phyloP scores from a whole-genome alignment of 129 eudicot species.

The Flaveria ramosissima region DNA sequence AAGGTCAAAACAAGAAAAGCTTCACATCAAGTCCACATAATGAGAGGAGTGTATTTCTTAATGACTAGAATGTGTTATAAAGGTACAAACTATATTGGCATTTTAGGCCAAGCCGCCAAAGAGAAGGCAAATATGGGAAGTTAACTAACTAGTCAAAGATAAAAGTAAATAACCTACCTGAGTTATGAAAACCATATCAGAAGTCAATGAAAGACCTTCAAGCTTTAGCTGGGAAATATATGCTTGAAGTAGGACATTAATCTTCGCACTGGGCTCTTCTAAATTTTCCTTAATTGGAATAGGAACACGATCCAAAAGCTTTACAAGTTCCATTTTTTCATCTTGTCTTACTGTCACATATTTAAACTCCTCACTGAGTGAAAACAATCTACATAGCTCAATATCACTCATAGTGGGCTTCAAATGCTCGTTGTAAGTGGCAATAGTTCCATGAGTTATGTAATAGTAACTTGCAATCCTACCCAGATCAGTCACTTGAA shows the following conservation, averaged over 20 bases:
- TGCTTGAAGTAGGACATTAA: conserved; percentile 86
- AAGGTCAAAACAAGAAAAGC: neutral
- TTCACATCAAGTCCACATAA: neutral
- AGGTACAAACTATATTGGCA: neutral
- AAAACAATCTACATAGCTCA: conserved; percentile 88
- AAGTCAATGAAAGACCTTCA: conserved; percentile 84
- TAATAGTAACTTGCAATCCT: conserved; percentile 94
- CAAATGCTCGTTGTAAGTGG: conserved; percentile 95
- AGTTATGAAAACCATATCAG: conserved; percentile 94
- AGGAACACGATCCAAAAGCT: conserved; percentile 91
- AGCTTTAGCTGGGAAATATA: conserved; percentile 91
- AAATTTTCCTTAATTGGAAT: conserved; percentile 88
- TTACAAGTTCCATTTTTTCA: conserved; percentile 94
- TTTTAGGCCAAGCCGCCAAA: neutral
- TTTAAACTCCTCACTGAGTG: conserved; percentile 95
- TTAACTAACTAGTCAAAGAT: neutral
- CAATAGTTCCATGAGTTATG: conserved; percentile 89
- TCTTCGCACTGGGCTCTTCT: conserved; percentile 97
- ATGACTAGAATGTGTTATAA: neutral
- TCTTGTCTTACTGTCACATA: conserved; percentile 93
- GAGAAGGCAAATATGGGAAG: neutral
- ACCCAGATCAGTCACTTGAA: conserved; percentile 96
- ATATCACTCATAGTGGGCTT: conserved; percentile 98
- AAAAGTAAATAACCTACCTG: conserved; percentile 51
- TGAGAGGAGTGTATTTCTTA: neutral